Base-by-base conservation (phyloP, 768 basidiomycete genomes). In the Lentinula edodes region DNA sequence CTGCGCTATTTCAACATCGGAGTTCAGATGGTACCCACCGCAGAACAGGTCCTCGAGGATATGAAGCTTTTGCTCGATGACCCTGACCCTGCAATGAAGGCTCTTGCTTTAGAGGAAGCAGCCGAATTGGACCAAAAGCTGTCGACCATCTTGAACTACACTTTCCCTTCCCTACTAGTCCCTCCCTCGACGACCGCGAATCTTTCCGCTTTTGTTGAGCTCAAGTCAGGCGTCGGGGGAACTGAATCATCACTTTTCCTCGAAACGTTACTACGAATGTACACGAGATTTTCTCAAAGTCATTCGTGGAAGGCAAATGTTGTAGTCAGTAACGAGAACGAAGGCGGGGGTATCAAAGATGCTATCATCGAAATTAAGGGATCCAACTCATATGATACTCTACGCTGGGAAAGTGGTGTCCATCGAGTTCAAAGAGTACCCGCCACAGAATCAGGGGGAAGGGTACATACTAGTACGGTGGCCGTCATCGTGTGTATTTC, bases 391-490 rank as follows among this genome's bases (percentile, higher is more conserved):
- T 98, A 91, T 66, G 95, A 95, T 62, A 73, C 77, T 0, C 71
- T 98, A 58, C 77, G 87, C 41, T 95, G 89, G 87, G 97, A 99
- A 73, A 94, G 90, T 62, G 97, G 97, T 2, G 94, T 99, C 0
- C 97, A 98, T 75, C 81, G 97, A 2, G 94, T 99, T 0, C 96
- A 98, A 75, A 75, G 97, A 45, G 91, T 98, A 0, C 97, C 97
- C 1, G 86, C 86, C 8, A 98, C 95, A 3, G 96, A 98, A 67
- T 78, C 88, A 2, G 86, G 84, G 62, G 96, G 96, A 5, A 78
- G 96, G 53, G 85, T 91, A 34, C 97, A 98, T 69, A 96, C 96
- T 0, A 95, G 93, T 66, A 96, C 96, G 0, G 89, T 93, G 8
- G 85, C 93, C 1, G 82, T 92, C 13, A 83, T 97, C 61, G 95